These are phyloP conservation scores for Pseudogymnoascus sp. DNA, from an alignment of 2,329 filamentous ascomycete genomes.

Conservation along the genomic window DNA sequence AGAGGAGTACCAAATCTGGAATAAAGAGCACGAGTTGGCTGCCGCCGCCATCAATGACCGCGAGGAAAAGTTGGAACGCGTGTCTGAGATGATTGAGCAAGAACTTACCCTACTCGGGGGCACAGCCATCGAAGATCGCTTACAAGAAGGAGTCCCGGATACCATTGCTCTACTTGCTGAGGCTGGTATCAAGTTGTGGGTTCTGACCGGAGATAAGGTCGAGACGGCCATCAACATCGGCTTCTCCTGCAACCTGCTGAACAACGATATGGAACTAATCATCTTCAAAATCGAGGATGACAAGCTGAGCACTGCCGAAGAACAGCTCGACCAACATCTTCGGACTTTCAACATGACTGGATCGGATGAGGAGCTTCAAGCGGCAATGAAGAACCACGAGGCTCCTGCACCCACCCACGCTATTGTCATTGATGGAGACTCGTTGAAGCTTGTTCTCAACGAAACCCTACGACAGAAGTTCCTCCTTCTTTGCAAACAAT, in stretches of 20 bases:
- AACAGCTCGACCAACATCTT: conserved; percentile 68
- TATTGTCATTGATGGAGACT: conserved; percentile 90
- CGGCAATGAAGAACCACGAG: conserved; percentile 74
- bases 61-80: conserved; percentile 86
- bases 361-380: conserved; percentile 73
- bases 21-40: conserved; percentile 76
- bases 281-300: conserved; percentile 80
- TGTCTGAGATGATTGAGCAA: conserved; percentile 84
- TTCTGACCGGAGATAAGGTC: conserved; percentile 95
- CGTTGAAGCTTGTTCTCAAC: conserved; percentile 77
- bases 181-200: conserved; percentile 97
- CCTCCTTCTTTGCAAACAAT: conserved; percentile 90
- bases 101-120: conserved; percentile 82
- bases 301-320: conserved; percentile 52
- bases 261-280: conserved; percentile 96
- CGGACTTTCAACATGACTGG: conserved; percentile 70
- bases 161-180: conserved; percentile 85
- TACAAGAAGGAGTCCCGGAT: conserved; percentile 95
- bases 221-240: conserved; percentile 99
- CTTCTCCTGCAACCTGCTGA: conserved; percentile 94
- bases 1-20: conserved; percentile 78
- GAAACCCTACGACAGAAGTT: conserved; percentile 85
- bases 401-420: conserved; percentile 83
- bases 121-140: conserved; percentile 91
- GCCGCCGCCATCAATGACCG: conserved; percentile 76